Evolutionary conservation across 2,329 filamentous ascomycete genomes (phyloP).

Genomic region (Chalaropsis thielavioides): DNA sequence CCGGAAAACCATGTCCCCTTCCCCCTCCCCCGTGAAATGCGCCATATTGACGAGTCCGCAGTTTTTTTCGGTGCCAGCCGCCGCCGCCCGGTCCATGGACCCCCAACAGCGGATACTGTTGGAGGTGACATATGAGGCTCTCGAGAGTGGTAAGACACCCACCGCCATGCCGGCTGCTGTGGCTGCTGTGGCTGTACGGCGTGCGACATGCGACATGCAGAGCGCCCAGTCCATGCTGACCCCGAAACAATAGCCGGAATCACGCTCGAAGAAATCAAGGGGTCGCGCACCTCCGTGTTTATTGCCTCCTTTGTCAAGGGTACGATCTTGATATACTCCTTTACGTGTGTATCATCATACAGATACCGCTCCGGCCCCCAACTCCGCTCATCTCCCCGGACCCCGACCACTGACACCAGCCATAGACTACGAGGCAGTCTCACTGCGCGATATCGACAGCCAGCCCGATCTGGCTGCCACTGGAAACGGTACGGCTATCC

Average conservation of each 20-base stretch:
- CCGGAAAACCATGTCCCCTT: neutral
- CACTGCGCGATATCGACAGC: conserved; percentile 35
- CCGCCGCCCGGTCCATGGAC: conserved; percentile 39
- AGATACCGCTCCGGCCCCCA: no score
- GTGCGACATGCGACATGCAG: neutral
- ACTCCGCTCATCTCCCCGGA: no score
- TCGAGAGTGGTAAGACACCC: conserved; percentile 32
- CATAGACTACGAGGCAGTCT: conserved; percentile 36
- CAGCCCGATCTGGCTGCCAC: conserved; percentile 39
- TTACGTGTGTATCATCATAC: no score
- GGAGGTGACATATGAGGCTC: conserved; percentile 36
- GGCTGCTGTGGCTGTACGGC: neutral
- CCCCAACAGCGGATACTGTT: conserved; percentile 39
- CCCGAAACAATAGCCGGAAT: conserved; percentile 29
- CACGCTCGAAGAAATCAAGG: conserved; percentile 30
- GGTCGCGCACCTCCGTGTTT: conserved; percentile 34
- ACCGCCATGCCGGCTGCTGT: neutral
- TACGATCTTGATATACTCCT: conserved; percentile 19
- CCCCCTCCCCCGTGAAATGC: neutral
- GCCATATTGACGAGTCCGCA: conserved; percentile 19
- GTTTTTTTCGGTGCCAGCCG: conserved; percentile 38
- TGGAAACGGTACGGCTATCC: conserved; percentile 38
- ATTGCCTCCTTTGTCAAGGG: conserved; percentile 39
- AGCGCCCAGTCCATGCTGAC: neutral
- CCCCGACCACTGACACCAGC: neutral